Conservation (phyloP, 164 flowering plant species). For the Macadamia tetraphylla region DNA sequence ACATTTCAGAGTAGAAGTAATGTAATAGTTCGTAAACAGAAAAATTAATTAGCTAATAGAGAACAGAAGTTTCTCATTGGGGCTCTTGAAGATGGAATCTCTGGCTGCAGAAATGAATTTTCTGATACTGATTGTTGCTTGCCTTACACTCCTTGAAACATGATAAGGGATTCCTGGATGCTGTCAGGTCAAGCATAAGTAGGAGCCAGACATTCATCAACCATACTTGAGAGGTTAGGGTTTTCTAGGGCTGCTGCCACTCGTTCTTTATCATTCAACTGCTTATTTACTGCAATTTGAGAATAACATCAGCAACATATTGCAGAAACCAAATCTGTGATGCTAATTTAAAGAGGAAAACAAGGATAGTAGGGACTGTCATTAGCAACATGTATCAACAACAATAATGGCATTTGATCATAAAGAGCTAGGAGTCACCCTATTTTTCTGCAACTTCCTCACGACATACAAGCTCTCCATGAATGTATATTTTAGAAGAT, state of each 20-base stretch:
- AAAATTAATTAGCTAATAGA: too few relatives aligned
- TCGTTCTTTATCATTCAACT: slow-evolving; percentile 87
- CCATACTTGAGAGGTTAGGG: slow-evolving; percentile 70
- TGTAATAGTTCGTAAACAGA: too few relatives aligned
- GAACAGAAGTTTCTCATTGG: too few relatives aligned
- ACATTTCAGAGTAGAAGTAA: too few relatives aligned
- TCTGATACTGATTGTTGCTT: too few relatives aligned
- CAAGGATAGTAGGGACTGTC: neutral
- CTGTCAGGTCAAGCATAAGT: slow-evolving; percentile 31
- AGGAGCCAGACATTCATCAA: slow-evolving; percentile 82
- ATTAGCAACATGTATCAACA: neutral
- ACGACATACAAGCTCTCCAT: neutral
- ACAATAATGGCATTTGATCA: neutral
- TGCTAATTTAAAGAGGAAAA: neutral
- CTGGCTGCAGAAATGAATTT: too few relatives aligned
- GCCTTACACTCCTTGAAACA: too few relatives aligned
- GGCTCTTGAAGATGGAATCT: too few relatives aligned
- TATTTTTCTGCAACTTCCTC: neutral
- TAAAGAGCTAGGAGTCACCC: neutral
- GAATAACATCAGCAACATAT: neutral
- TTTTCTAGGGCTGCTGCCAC: slow-evolving; percentile 93
- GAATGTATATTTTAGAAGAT: neutral
- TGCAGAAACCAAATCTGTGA: neutral
- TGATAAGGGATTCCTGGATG: neutral
- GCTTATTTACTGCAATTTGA: slow-evolving; percentile 72